Evolutionary conservation across 2,329 filamentous ascomycete genomes (phyloP), one percentile per base, ranked within the genome.

Genomic region (Lomentospora prolificans): DNA sequence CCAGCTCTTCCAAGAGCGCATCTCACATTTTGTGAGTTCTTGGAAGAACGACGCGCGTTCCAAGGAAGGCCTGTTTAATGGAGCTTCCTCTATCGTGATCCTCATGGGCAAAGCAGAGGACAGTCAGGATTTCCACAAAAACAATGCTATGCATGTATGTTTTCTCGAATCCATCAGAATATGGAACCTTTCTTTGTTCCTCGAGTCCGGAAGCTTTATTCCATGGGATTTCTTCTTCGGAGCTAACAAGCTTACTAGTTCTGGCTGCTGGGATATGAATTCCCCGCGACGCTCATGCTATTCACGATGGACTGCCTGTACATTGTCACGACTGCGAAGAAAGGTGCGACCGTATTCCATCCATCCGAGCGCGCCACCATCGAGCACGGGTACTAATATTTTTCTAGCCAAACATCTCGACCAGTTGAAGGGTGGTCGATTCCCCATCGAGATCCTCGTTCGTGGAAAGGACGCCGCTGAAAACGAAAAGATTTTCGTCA

Each of bases 251-350:
- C 31, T 33, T 46, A 12, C 58, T 70, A 96, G 91, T 95, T 97
- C 72, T 99, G 95, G 95, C 80, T 99, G 56, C 82, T 99, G 60
- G 94, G 94, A 65, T 99, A 99, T 77, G 94, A 99, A 70, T 99
- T 99, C 67, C 94, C 94, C 31, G 91, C 92, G 39, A 99, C 94
- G 0, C 77, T 99, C 60, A 90, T 99, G 77, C 80, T 99, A 54
- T 85, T 99, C 69, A 97, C 92, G 1, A 75, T 85, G 59, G 94
- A 97, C 59, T 84, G 84, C 50, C 78, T 97, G 64, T 95, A 94
- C 72, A 86, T 97, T 58, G 84, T 99, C 61, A 99, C 94, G 5
- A 99, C 94, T 4, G 86, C 89, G 58, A 99, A 99, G 75, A 99
- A 99, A 83, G 92, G 90, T 95, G 67, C 39, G 62, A n/a, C 5